Evolutionary conservation across 805 yeast genomes (phyloP).

Genomic region (Cyberlindnera mississippiensis): DNA sequence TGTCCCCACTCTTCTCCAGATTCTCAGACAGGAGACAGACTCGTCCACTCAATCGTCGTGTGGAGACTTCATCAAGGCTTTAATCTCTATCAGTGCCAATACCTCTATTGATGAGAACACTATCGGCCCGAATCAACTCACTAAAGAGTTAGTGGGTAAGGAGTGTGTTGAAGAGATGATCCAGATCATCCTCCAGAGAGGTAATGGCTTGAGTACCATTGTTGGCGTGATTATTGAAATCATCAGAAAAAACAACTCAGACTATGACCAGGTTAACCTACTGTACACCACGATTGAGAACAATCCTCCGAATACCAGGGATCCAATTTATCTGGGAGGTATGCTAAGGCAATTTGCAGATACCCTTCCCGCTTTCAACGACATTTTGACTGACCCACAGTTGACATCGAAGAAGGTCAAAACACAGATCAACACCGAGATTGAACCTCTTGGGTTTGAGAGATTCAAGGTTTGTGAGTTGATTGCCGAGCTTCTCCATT

Average conservation of each 20-base stretch:
- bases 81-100: conserved; percentile 92
- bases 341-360: conserved; percentile 71
- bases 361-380: conserved; percentile 52
- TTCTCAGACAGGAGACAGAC: conserved; percentile 54
- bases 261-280: conserved; percentile 84
- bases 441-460: conserved; percentile 88
- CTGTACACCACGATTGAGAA: conserved; percentile 68
- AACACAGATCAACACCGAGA: conserved; percentile 48
- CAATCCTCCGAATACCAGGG: conserved; percentile 86
- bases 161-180: conserved; percentile 59
- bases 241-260: conserved; percentile 92
- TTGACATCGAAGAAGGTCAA: conserved; percentile 29
- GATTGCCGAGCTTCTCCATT: conserved; percentile 90
- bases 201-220: conserved; percentile 82
- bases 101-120: conserved; percentile 73
- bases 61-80: conserved; percentile 89
- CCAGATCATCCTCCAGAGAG: conserved; percentile 60
- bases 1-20: conserved; percentile 64
- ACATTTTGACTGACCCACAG: conserved; percentile 33
- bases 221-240: conserved; percentile 92
- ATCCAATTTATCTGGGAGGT: conserved; percentile 86
- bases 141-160: conserved; percentile 79
- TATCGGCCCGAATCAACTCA: conserved; percentile 90
- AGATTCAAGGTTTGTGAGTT: conserved; percentile 90
- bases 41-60: conserved; percentile 83